These are phyloP conservation scores for Fraxinus ornus DNA, from an alignment of 305 asterid genomes.

Conservation along the genomic window DNA sequence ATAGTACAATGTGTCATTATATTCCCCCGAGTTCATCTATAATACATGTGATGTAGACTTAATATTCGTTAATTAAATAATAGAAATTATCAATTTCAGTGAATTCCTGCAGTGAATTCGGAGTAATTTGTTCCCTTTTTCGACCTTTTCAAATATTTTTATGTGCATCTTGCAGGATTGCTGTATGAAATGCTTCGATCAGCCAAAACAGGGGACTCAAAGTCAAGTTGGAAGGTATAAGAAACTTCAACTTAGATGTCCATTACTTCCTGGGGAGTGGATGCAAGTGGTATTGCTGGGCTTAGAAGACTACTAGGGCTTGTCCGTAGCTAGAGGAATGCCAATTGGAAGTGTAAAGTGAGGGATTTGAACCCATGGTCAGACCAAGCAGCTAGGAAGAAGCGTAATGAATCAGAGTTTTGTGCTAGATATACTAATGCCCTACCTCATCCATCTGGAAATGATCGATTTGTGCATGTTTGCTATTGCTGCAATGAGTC, in stretches of 20 bases:
- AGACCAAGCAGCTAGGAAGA: neutral
- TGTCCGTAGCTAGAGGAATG: neutral
- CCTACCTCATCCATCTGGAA: neutral
- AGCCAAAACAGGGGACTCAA: conserved; percentile 86
- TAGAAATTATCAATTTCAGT: neutral
- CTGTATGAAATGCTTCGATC: conserved; percentile 95
- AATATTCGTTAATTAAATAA: neutral
- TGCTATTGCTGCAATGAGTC: neutral
- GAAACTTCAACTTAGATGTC: conserved; percentile 9
- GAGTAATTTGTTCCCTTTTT: conserved; percentile 7
- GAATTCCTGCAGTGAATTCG: neutral
- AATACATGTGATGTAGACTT: neutral
- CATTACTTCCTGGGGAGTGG: conserved; percentile 16
- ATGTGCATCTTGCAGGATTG: conserved; percentile 60
- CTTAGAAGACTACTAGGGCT: conserved; percentile 18
- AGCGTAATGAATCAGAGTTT: neutral
- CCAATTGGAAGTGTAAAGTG: neutral
- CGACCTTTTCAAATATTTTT: conserved; percentile 20
- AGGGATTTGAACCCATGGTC: neutral
- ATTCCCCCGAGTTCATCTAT: neutral
- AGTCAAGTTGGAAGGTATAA: conserved; percentile 91
- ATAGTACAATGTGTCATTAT: neutral
- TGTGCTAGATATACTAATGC: neutral
- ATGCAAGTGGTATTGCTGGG: conserved; percentile 5
- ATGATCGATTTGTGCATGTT: neutral